These are phyloP conservation scores for Tremella yokohamensis DNA, from an alignment of 768 basidiomycete species.

Conservation along the genomic window DNA sequence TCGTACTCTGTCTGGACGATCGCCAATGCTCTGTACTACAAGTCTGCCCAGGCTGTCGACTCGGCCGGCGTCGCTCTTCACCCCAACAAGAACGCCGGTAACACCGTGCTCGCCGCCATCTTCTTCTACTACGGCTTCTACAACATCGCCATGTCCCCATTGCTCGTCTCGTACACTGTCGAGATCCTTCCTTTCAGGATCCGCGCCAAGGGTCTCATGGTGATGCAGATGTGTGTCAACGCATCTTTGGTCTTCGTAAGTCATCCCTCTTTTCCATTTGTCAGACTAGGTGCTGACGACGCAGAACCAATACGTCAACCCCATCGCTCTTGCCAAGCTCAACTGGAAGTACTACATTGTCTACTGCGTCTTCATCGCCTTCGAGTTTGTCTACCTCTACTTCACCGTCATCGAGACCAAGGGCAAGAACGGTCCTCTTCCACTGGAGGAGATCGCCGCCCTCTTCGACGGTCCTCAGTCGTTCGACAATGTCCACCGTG, in stretches of 20 bases:
- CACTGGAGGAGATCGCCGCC: constrained; percentile 31
- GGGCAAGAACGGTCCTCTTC: constrained; percentile 24
- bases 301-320: constrained; percentile 23
- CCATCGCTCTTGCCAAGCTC: constrained; percentile 25
- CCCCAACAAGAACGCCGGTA: constrained; percentile 29
- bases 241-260: constrained; percentile 28
- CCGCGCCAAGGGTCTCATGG: constrained; percentile 39
- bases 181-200: constrained; percentile 40
- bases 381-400: constrained; percentile 42
- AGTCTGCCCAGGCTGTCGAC: constrained; percentile 21
- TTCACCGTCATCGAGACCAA: constrained; percentile 43
- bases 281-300: background rate
- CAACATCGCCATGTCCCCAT: constrained; percentile 35
- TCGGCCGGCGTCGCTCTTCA: constrained; percentile 24
- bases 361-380: constrained; percentile 27
- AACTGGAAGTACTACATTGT: constrained; percentile 34
- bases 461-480: constrained; percentile 25
- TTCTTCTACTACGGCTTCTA: constrained; percentile 45
- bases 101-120: constrained; percentile 45
- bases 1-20: constrained; percentile 28
- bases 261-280: background rate
- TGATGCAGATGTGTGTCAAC: constrained; percentile 30
- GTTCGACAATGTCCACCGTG: too few relatives aligned
- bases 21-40: constrained; percentile 33
- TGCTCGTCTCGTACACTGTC: constrained; percentile 38